Conservation (phyloP, 441 rosid species). For the Gossypium gossypioides region DNA sequence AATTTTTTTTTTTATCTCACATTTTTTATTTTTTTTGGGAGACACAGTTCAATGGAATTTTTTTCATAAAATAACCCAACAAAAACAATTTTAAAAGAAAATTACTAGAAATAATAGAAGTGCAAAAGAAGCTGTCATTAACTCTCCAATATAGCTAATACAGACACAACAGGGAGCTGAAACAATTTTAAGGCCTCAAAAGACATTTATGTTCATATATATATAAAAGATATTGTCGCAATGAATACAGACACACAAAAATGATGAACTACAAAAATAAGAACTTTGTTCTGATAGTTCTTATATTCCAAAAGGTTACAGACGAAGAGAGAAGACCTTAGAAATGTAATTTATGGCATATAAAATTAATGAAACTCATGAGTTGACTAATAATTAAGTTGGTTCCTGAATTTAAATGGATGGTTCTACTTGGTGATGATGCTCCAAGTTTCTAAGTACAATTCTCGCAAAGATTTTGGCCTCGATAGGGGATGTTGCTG, state of each 20-base stretch:
- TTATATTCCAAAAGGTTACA: constrained; percentile 7
- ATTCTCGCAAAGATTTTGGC: constrained; percentile 85
- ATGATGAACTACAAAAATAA: constrained; percentile 8
- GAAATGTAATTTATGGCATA: not conserved
- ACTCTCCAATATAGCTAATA: not conserved
- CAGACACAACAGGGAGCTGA: not conserved
- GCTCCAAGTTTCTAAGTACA: constrained; percentile 81
- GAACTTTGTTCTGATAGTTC: constrained; percentile 11
- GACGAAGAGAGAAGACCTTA: not conserved
- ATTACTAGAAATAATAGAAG: not conserved
- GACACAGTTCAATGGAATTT: too few species aligned
- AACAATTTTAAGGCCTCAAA: not conserved
- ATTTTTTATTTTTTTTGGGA: too few species aligned
- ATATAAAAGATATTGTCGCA: constrained; percentile 17
- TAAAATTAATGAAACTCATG: not conserved
- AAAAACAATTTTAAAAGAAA: too few species aligned
- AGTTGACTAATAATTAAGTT: not conserved
- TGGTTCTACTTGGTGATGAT: constrained; percentile 59
- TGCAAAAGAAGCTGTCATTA: not conserved
- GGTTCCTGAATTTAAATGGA: constrained; percentile 23
- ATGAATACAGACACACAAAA: constrained; percentile 15
- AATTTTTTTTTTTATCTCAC: too few species aligned
- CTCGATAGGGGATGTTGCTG: constrained; percentile 74
- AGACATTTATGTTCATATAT: constrained; percentile 10
- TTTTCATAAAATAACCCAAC: too few species aligned